These are phyloP conservation scores for Fusarium ambrosium DNA, from an alignment of 2,329 filamentous ascomycete species.

Conservation along the genomic window DNA sequence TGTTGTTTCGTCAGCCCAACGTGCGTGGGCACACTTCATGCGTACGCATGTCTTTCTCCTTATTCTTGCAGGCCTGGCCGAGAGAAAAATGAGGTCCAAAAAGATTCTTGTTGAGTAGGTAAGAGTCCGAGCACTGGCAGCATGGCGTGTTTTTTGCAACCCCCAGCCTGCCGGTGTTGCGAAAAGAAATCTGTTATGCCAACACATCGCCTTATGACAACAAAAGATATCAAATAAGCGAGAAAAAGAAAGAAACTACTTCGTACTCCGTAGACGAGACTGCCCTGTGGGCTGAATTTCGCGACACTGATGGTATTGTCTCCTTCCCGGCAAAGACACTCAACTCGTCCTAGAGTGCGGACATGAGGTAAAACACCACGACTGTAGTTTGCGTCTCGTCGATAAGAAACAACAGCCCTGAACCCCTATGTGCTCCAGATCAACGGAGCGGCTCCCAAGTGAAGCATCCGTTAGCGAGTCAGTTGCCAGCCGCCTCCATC, in stretches of 20 bases:
- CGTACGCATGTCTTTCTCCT: slow-evolving; percentile 21
- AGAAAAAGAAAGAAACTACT: neutral
- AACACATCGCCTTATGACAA: neutral
- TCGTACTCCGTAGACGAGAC: neutral
- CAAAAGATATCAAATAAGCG: neutral
- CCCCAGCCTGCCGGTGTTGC: neutral
- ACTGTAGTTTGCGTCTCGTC: neutral
- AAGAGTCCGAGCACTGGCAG: neutral
- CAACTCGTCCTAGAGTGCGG: neutral
- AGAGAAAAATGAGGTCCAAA: neutral
- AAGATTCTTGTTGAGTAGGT: neutral
- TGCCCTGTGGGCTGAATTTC: neutral
- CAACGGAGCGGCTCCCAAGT: neutral
- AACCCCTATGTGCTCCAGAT: neutral
- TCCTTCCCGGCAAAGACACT: neutral
- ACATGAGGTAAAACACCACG: slow-evolving; percentile 8
- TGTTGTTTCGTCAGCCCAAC: slow-evolving; percentile 20
- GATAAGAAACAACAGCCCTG: slow-evolving; percentile 8
- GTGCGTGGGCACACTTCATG: neutral
- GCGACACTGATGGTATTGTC: neutral
- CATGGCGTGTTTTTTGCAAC: slow-evolving; percentile 2
- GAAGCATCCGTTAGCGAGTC: slow-evolving; percentile 7
- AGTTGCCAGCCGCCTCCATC: neutral
- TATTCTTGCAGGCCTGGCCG: slow-evolving; percentile 29
- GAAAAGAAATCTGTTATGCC: neutral